phyloP scores from a whole-genome alignment of 331 rosid genomes.

The Acacia concinna region DNA sequence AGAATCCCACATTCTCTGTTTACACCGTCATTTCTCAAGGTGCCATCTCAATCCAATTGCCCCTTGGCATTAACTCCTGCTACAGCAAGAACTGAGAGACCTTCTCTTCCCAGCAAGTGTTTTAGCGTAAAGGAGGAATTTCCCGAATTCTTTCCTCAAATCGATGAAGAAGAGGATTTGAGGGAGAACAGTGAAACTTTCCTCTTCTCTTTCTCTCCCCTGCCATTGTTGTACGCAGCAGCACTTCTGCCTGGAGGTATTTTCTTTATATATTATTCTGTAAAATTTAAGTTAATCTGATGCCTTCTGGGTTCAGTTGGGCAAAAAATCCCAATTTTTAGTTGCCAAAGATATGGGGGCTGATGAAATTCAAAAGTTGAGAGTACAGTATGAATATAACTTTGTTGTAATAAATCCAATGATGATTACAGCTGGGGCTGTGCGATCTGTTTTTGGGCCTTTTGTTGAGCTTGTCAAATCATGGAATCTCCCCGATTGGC shows the following conservation, averaged over 20 bases:
- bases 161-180: conserved; percentile 25
- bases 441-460: conserved; percentile 63
- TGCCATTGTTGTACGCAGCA: conserved; percentile 66
- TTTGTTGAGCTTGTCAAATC: conserved; percentile 78
- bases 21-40: conserved; percentile 31
- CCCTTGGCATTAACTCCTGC: conserved; percentile 23
- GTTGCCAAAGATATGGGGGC: background rate
- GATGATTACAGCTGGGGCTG: conserved; percentile 54
- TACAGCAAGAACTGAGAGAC: background rate
- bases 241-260: conserved; percentile 84
- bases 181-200: conserved; percentile 41
- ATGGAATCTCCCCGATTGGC: conserved; percentile 81
- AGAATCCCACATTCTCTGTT: conserved; percentile 24
- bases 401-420: conserved; percentile 6
- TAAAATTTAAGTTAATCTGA: background rate
- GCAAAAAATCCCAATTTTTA: background rate
- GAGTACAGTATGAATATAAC: background rate
- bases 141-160: background rate
- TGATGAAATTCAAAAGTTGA: too few relatives aligned
- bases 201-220: conserved; percentile 64
- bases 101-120: conserved; percentile 16
- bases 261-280: background rate
- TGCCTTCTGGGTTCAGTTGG: background rate
- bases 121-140: conserved; percentile 19
- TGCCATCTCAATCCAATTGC: conserved; percentile 28